Evolutionary conservation across 331 rosid genomes (phyloP).

Genomic region (Quercus phellos): DNA sequence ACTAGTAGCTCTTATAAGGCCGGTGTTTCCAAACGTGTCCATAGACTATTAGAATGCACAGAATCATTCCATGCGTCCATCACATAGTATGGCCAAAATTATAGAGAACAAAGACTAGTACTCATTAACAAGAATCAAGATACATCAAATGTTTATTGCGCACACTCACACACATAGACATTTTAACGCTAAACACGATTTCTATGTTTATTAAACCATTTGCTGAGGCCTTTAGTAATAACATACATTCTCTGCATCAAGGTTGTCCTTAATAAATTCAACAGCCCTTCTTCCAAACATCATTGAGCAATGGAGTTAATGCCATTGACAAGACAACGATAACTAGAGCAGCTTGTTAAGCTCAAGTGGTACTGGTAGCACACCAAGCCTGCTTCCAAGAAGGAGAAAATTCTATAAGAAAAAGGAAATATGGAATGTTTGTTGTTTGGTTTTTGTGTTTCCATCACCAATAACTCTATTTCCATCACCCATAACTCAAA

Average conservation of each 20-base stretch:
- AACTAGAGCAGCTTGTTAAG: slow-evolving; percentile 92
- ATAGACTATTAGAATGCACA: too few species aligned
- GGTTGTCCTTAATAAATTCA: slow-evolving; percentile 52
- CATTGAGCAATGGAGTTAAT: slow-evolving; percentile 86
- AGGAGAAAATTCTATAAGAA: slow-evolving; percentile 20
- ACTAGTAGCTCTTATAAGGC: too few species aligned
- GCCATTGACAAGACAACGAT: slow-evolving; percentile 99
- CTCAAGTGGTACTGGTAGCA: slow-evolving; percentile 73
- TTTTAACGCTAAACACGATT: background rate
- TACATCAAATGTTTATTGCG: too few species aligned
- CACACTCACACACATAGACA: too few species aligned
- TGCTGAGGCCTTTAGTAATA: slow-evolving; percentile 12
- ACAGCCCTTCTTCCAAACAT: slow-evolving; percentile 94
- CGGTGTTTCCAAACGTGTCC: too few species aligned
- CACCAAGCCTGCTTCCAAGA: slow-evolving; percentile 77
- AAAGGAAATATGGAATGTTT: slow-evolving; percentile 3
- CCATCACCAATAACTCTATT: too few species aligned
- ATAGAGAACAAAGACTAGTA: too few species aligned
- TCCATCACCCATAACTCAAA: too few species aligned
- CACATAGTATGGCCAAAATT: too few species aligned
- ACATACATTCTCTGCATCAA: slow-evolving; percentile 52
- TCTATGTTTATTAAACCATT: slow-evolving; percentile 8
- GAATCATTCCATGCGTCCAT: too few species aligned
- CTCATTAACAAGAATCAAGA: too few species aligned
- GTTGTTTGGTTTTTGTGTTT: too few species aligned